Evolutionary conservation across 176 grass and related monocot genomes (phyloP).

Genomic region (Avena sativa): DNA sequence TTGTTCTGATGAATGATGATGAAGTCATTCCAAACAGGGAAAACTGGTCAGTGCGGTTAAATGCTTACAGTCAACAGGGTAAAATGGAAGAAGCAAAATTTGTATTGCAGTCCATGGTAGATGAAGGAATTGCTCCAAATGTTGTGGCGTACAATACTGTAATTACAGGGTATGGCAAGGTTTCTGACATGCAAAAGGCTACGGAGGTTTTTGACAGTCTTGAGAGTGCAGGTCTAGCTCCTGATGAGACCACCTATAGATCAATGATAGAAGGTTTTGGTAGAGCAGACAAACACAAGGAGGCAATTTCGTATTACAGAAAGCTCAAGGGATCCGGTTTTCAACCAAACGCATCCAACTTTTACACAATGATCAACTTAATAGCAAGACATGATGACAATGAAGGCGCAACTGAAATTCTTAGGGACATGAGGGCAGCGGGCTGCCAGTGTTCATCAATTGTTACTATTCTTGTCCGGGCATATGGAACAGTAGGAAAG

Average conservation of each 20-base stretch:
- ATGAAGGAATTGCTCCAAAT: conserved; percentile 59
- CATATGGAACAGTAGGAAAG: conserved; percentile 62
- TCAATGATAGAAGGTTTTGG: conserved; percentile 97
- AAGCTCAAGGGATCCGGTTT: conserved; percentile 72
- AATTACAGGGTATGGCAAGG: conserved; percentile 92
- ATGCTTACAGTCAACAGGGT: conserved; percentile 84
- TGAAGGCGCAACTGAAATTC: conserved; percentile 57
- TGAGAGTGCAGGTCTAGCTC: conserved; percentile 58
- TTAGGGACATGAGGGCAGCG: conserved; percentile 70
- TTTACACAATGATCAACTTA: conserved; percentile 87
- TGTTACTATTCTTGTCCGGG: conserved; percentile 71
- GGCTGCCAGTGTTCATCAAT: conserved; percentile 77
- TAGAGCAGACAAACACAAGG: conserved; percentile 60
- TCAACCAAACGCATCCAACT: conserved; percentile 84
- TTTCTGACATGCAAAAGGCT: conserved; percentile 53
- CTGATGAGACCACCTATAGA: conserved; percentile 90
- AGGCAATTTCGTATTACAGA: conserved; percentile 66
- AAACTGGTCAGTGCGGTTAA: conserved; percentile 86
- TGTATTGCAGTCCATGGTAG: conserved; percentile 63
- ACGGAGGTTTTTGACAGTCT: conserved; percentile 60
- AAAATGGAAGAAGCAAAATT: conserved; percentile 74
- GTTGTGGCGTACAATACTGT: conserved; percentile 90
- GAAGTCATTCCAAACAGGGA: conserved; percentile 71
- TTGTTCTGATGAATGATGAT: conserved; percentile 67
- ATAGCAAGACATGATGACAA: conserved; percentile 72